These are phyloP conservation scores for Trichoderma sp. DNA, from an alignment of 2,329 filamentous ascomycete genomes.

Conservation along the genomic window DNA sequence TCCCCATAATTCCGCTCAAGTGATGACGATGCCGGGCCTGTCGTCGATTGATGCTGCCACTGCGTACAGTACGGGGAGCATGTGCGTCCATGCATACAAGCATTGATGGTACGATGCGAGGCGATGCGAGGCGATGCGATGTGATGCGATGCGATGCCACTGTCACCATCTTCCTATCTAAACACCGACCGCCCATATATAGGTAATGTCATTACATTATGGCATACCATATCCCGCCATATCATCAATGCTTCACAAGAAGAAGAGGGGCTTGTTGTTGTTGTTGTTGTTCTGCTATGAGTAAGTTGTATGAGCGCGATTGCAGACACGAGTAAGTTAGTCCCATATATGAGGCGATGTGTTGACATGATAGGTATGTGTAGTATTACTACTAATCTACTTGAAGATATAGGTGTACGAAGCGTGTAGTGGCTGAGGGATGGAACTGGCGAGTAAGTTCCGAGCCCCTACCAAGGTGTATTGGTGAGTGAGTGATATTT, in stretches of 20 bases:
- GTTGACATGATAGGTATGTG: neutral
- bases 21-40: neutral
- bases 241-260: neutral
- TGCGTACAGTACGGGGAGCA: neutral
- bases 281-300: neutral
- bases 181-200: neutral
- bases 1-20: constrained; percentile 22
- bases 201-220: constrained; percentile 4
- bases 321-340: neutral
- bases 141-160: neutral
- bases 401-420: neutral
- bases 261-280: neutral
- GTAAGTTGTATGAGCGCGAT: neutral
- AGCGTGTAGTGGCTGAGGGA: neutral
- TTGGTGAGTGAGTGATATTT: too few relatives aligned
- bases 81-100: constrained; percentile 1
- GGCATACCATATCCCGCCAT: neutral
- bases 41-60: neutral
- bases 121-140: neutral
- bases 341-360: neutral
- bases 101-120: neutral
- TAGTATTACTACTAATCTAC: neutral
- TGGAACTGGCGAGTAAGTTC: neutral
- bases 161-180: constrained; percentile 9
- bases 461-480: neutral